Evolutionary conservation across 75 land plant species (phyloP).

Genomic region (Pinus albicaulis): DNA sequence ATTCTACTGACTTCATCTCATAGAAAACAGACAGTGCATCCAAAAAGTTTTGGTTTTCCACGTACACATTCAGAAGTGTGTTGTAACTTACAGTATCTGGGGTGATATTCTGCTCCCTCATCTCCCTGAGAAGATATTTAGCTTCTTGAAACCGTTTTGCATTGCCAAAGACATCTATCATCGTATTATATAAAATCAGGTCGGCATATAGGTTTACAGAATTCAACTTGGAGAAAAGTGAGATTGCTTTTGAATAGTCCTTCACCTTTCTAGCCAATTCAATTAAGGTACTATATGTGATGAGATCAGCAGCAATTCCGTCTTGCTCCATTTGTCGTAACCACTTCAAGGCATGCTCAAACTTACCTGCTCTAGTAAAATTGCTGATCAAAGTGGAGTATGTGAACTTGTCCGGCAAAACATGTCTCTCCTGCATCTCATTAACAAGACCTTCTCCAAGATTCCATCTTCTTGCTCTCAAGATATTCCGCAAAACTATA

Average conservation of each 20-base stretch:
- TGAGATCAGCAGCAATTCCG: slow-evolving; percentile 68
- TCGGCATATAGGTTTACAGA: slow-evolving; percentile 65
- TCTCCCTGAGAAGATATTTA: slow-evolving; percentile 48
- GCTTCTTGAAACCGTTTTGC: slow-evolving; percentile 83
- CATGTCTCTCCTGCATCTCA: slow-evolving; percentile 68
- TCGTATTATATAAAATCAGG: slow-evolving; percentile 76
- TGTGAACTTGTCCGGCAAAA: slow-evolving; percentile 82
- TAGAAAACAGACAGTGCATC: slow-evolving; percentile 77
- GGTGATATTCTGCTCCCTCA: slow-evolving; percentile 36
- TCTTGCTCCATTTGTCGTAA: slow-evolving; percentile 81
- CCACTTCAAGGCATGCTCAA: slow-evolving; percentile 76
- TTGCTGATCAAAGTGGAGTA: slow-evolving; percentile 84
- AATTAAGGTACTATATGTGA: slow-evolving; percentile 84
- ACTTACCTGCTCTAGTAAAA: slow-evolving; percentile 69
- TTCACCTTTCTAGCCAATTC: slow-evolving; percentile 68
- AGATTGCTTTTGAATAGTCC: slow-evolving; percentile 79
- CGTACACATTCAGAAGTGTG: slow-evolving; percentile 64
- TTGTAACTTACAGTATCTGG: slow-evolving; percentile 88
- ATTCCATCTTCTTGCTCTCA: slow-evolving; percentile 64
- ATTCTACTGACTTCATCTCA: slow-evolving; percentile 67
- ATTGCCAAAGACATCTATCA: slow-evolving; percentile 82
- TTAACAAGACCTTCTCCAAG: slow-evolving; percentile 81
- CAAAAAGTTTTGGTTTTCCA: slow-evolving; percentile 48
- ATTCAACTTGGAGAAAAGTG: slow-evolving; percentile 73
- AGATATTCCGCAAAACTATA: slow-evolving; percentile 71